Base-by-base conservation (phyloP, 1,284 basidiomycete species). In the Wolfiporia cocos region DNA sequence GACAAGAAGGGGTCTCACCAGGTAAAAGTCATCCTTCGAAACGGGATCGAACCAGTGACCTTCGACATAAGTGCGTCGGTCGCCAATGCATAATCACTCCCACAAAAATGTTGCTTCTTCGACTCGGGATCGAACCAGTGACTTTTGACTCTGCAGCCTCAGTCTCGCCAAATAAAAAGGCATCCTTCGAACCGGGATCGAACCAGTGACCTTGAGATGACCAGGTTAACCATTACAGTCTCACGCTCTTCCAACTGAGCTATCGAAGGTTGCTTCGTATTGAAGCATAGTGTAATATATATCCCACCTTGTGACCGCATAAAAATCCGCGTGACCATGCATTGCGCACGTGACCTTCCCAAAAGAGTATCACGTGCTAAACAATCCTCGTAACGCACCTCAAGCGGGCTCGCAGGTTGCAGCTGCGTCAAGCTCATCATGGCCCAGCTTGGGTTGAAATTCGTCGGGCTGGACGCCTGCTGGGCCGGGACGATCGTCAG, bases 211-310 rank as follows among this genome's bases (percentile, higher is more conserved):
- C 24, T 49, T 30, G 37, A 43, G 41, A 41, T 40, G n/a, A 39
- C 32, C n/a, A 33, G 18, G 19, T 19, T 33, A 38, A 6, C 48
- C 41, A 49, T 49, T 49, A 49, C 48, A 49, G 48, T 49, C 48
- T 43, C 28, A 33, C 48, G 48, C 48, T 49, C 48, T 49, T 49
- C 48, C 48, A 49, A 47, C 48, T 49, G 48, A 49, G 48, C 48
- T 49, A 49, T 44, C 48, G 45, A 47, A 42, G 48, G 48, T 11
- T 39, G 14, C 9, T 9, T 7, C 9, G 14, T 14, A 20, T 15
- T 20, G 6, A 34, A 3, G 9, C 17, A 26, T 2, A 11, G 15
- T 32, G 10, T 17, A 11, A 19, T 22, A 36, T 19, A 30, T 29
- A n/a, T n/a, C n/a, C n/a, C n/a, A n/a, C n/a, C n/a, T n/a, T n/a